A percentile compares a stretch with the other conserved stretches of the same genome.
phyloP scores from a whole-genome alignment of 164 flowering plant genomes.

The Sextonia rubra region DNA sequence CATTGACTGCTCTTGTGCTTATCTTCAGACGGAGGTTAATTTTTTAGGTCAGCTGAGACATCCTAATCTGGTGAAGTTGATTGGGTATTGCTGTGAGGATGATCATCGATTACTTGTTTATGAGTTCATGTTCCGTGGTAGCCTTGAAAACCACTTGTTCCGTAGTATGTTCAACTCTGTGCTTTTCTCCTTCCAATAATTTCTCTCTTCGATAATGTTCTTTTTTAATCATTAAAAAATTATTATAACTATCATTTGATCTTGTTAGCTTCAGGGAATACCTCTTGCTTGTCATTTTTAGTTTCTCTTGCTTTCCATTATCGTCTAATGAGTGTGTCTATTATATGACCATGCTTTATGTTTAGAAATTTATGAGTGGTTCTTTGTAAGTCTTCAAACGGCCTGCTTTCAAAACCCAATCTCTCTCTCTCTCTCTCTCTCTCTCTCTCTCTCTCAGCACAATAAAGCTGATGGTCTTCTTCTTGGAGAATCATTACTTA shows the following conservation, averaged over 20 bases:
- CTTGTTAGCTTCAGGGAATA: not conserved
- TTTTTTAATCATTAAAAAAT: too few relatives aligned
- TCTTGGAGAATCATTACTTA: too few relatives aligned
- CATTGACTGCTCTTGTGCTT: slow-evolving; percentile 7
- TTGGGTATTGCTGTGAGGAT: slow-evolving; percentile 98
- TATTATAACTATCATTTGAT: not conserved
- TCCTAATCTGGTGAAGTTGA: slow-evolving; percentile 92
- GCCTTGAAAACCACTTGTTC: slow-evolving; percentile 96
- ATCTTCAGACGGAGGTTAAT: slow-evolving; percentile 81
- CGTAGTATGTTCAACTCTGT: slow-evolving; percentile 60
- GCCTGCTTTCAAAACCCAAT: not conserved
- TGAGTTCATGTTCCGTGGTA: slow-evolving; percentile 96
- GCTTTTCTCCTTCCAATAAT: slow-evolving; percentile 10
- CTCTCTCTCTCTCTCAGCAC: not conserved
- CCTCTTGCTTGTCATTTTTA: too few relatives aligned
- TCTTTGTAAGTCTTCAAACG: not conserved
- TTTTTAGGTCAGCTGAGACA: slow-evolving; percentile 96
- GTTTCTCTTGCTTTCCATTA: not conserved
- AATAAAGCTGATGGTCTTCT: too few relatives aligned
- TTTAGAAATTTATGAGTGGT: not conserved
- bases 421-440: not conserved
- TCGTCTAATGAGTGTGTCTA: not conserved
- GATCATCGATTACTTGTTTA: slow-evolving; percentile 94
- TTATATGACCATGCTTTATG: not conserved
- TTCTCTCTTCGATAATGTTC: not conserved